phyloP scores from a whole-genome alignment of 768 basidiomycete species.

The Lentinula detonsa region DNA sequence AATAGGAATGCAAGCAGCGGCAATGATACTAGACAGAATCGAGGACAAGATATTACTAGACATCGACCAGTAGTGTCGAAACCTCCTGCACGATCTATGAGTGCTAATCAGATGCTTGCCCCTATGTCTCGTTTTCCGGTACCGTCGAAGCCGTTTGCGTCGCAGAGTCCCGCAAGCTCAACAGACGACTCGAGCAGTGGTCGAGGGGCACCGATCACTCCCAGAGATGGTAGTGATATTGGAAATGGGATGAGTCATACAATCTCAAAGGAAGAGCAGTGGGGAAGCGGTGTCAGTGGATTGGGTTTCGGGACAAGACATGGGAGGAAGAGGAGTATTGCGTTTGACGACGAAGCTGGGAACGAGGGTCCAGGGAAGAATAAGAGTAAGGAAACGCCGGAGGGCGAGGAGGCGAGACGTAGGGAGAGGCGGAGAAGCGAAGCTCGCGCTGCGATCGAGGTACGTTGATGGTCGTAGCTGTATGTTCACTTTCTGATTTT shows the following conservation, averaged over 20 bases:
- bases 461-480: constrained; percentile 26
- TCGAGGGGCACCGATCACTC: constrained; percentile 60
- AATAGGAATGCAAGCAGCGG: background rate
- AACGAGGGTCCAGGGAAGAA: constrained; percentile 13
- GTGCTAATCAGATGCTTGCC: background rate
- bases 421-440: constrained; percentile 73
- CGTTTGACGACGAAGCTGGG: constrained; percentile 49
- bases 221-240: constrained; percentile 71
- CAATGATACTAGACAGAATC: background rate
- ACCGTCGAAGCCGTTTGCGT: constrained; percentile 54
- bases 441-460: constrained; percentile 86
- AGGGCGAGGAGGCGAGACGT: constrained; percentile 49
- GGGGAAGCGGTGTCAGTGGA: constrained; percentile 30
- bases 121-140: constrained; percentile 1
- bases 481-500: constrained; percentile 6
- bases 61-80: background rate
- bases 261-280: constrained; percentile 15
- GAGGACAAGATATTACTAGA: background rate
- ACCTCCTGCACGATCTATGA: background rate
- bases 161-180: constrained; percentile 75
- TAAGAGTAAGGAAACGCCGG: constrained; percentile 31
- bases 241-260: constrained; percentile 18
- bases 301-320: constrained; percentile 13
- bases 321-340: constrained; percentile 56
- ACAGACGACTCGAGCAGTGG: constrained; percentile 83